Evolutionary conservation across 352 stramenopile genomes (phyloP), one percentile per base, ranked within the genome.

Genomic region (Nothophytophthora sp.): DNA sequence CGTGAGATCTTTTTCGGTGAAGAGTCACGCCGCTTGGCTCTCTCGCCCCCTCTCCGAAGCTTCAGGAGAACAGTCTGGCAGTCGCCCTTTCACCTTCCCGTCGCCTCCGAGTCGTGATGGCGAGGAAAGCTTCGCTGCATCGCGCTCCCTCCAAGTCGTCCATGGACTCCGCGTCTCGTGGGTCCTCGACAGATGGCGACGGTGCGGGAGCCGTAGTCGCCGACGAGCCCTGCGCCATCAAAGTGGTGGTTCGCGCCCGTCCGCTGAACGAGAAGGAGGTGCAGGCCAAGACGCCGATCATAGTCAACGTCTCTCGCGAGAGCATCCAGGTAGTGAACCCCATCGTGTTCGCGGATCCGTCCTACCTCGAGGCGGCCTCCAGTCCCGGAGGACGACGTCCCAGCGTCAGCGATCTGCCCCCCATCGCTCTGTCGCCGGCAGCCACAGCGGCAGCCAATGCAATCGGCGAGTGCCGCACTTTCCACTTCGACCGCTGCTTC

Each of bases 401-500:
- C 10, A 35, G 29, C 29, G 29, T 35, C 4, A 35, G 52, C 64
- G 13, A 38, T 60, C 1, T 18, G n/a, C n/a, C 63, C 0, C 55
- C 66, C 0, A 48, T 75, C 8, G 24, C 71, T 11, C 47, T 89
- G 15, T 69, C 36, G 6, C 18, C 54, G 0, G 62, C 67, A 7
- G 70, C 49, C 1, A 37, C 88, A 5, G 42, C 57, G 1, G 70
- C 76, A 0, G 76, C 80, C 2, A 61, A 46, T 2, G 54, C 59
- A 0, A 71, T 67, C 2, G 76, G 76, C 9, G 75, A 86, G 46
- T 88, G 71, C 41, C 78, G 79, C 15, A 69, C 60, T 4, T 93
- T 93, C 67, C 67, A 86, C 43, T 93, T 92, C 45, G 83, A 93
- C 36, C 76, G 77, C 6, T 93, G 81, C 51, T 92, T 90, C 51